phyloP scores from a whole-genome alignment of 345 rosid genomes.

The Microthlaspi erraticum region DNA sequence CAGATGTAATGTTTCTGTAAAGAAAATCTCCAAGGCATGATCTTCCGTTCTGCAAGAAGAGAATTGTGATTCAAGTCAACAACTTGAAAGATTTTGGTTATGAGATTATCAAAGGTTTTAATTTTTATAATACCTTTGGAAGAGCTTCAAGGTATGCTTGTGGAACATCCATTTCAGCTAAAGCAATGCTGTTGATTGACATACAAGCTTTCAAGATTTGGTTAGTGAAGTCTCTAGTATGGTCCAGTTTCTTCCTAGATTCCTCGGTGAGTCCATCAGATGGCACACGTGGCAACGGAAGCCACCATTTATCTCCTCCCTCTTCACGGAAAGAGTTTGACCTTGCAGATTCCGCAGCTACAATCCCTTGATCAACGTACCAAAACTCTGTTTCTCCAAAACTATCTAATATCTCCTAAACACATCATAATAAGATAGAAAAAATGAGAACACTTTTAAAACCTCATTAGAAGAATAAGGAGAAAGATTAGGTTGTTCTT shows the following conservation, averaged over 20 bases:
- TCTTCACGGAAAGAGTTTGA: constrained; percentile 83
- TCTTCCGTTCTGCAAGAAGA: constrained; percentile 74
- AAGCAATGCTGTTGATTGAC: constrained; percentile 79
- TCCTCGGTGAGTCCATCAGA: constrained; percentile 71
- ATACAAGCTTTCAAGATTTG: constrained; percentile 96
- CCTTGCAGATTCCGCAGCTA: constrained; percentile 71
- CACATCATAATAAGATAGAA: background rate
- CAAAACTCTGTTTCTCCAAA: constrained; percentile 81
- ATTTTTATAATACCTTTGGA: constrained; percentile 65
- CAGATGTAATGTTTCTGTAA: constrained; percentile 80
- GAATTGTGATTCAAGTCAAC: background rate
- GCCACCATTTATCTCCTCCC: constrained; percentile 99
- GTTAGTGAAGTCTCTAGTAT: constrained; percentile 77
- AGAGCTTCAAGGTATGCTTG: constrained; percentile 79
- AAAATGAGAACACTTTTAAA: background rate
- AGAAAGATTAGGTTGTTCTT: constrained; percentile 47
- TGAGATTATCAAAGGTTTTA: background rate
- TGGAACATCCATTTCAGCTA: constrained; percentile 94
- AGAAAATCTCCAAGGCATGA: constrained; percentile 82
- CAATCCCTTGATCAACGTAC: constrained; percentile 93
- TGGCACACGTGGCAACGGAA: constrained; percentile 95
- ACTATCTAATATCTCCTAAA: constrained; percentile 84
- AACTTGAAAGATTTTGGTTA: background rate
- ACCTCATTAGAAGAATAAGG: background rate
- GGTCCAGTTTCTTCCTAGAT: constrained; percentile 76